A percentile compares a stretch with the other conserved stretches of the same genome.
Evolutionary conservation across 176 grass and related monocot species (phyloP).

Genomic region (Ampelocalamus luodianensis): DNA sequence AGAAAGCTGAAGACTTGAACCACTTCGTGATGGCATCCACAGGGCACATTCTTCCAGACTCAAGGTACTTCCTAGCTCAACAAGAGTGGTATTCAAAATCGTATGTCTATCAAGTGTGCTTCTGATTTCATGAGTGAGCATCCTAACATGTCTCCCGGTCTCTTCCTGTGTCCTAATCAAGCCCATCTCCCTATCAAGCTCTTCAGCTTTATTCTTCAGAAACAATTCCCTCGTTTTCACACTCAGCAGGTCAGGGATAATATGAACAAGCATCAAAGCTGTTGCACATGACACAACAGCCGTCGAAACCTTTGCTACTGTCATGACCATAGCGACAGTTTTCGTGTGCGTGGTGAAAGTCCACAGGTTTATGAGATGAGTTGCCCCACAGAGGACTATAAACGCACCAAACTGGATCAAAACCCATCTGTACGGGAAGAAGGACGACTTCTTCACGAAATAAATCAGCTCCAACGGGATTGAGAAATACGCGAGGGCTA

Average conservation of each 20-base stretch:
- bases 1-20: constrained; percentile 71
- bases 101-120: constrained; percentile 77
- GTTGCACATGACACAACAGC: constrained; percentile 75
- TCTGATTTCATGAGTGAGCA: constrained; percentile 85
- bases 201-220: constrained; percentile 71
- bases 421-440: constrained; percentile 62
- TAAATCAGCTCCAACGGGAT: constrained; percentile 87
- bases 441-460: constrained; percentile 78
- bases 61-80: constrained; percentile 70
- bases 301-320: constrained; percentile 65
- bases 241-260: constrained; percentile 74
- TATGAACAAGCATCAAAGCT: constrained; percentile 77
- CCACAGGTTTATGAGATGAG: constrained; percentile 81
- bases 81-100: constrained; percentile 75
- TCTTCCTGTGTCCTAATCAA: constrained; percentile 71
- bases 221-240: constrained; percentile 72
- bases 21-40: constrained; percentile 73
- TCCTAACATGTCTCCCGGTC: constrained; percentile 67
- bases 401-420: constrained; percentile 77
- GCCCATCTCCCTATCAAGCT: constrained; percentile 82
- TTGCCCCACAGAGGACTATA: constrained; percentile 82
- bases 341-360: constrained; percentile 56
- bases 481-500: constrained; percentile 79
- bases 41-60: constrained; percentile 69
- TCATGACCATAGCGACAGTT: constrained; percentile 57